Evolutionary conservation across 768 basidiomycete genomes (phyloP), one percentile per base, ranked within the genome.

Genomic region (Tulasnella sp.): DNA sequence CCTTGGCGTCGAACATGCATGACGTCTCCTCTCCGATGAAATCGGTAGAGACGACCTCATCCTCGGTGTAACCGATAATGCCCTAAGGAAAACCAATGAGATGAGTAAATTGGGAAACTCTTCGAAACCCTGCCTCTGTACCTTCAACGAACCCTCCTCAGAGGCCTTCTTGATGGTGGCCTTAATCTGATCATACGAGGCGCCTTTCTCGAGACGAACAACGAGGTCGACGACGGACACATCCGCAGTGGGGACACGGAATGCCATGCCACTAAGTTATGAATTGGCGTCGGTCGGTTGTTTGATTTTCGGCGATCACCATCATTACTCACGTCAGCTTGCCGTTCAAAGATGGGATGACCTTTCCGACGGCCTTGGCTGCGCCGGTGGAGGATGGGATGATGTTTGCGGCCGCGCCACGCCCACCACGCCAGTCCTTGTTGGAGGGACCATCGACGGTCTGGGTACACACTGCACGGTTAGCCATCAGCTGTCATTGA

Each of bases 341-440:
- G 76, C 94, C 94, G 75, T 97, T 96, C 66, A 99, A 81, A 52
- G 74, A 71, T 61, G 94, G 94, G 71, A 98, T 97, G 73, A 99
- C 92, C 79, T 96, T 94, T 68, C 92, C 92, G 70, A 94, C 92
- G 64, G 92, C 92, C 82, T 98, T 99, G 72, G 94, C 94, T 64
- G 94, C 94, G 75, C 94, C 94, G 65, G 94, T 97, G 66, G 93
- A 94, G 22, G 93, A 96, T 51, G 94, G 94, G 71, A 99, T 99
- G 76, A 99, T 97, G 82, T 99, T 99, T 78, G 87, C 87, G 74
- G 84, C 86, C 65, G 93, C 92, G 68, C 84, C 83, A 75, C 94
- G 94, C 64, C 92, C 92, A 70, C 92, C 92, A 71, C 92, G 89
- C 92, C 92, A 94, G 77, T 94, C 92, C 78, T 93, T 98, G 79